Conservation (phyloP, 1,284 basidiomycete genomes). For the Pseudozyma tsukubaensis region DNA sequence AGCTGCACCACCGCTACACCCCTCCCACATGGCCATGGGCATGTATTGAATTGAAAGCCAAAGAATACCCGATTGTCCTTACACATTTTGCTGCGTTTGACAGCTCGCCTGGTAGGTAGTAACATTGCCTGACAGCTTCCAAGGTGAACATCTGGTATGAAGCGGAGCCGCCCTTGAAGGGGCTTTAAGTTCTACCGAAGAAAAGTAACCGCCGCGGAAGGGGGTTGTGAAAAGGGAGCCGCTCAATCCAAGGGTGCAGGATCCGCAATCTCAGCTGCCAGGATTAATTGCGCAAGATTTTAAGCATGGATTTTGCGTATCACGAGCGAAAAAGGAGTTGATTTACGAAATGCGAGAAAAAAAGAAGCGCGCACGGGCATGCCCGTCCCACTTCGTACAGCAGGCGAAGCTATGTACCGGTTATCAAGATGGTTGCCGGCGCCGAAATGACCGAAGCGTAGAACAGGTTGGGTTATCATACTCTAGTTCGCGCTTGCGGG, state of each 20-base stretch:
- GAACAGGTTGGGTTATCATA: too few relatives aligned
- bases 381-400: too few relatives aligned
- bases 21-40: not conserved
- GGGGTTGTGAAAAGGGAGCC: not conserved
- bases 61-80: slow-evolving; percentile 12
- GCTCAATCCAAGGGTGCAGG: not conserved
- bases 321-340: not conserved
- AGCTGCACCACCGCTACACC: not conserved
- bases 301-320: not conserved
- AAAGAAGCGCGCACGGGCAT: slow-evolving; percentile 1
- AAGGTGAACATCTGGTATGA: not conserved
- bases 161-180: not conserved
- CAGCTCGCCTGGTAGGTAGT: slow-evolving; percentile 1
- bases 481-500: not conserved
- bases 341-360: not conserved
- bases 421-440: slow-evolving; percentile 3
- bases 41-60: slow-evolving; percentile 7
- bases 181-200: slow-evolving; percentile 8
- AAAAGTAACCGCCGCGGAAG: not conserved
- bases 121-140: not conserved
- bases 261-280: not conserved
- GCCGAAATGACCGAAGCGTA: too few relatives aligned
- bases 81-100: slow-evolving; percentile 1
- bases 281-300: not conserved
- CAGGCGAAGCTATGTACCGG: not conserved